A percentile compares a stretch with the other conserved stretches of the same genome.
These are phyloP conservation scores for Tuber umbilicatum DNA, from an alignment of 495 filamentous ascomycete genomes.

Conservation along the genomic window DNA sequence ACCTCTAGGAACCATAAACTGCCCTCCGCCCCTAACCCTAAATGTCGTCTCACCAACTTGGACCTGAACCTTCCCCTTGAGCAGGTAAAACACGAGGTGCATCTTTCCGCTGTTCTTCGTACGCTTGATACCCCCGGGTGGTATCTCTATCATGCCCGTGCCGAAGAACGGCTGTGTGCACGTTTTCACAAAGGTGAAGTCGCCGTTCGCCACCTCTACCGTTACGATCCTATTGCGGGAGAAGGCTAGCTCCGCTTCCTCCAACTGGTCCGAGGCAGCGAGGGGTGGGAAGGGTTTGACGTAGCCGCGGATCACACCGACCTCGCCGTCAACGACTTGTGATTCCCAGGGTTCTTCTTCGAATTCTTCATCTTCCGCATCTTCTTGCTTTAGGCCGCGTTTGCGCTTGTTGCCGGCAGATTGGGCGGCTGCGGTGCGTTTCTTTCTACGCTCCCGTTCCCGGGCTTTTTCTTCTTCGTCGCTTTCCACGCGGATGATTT, in stretches of 20 bases:
- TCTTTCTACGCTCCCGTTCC: slow-evolving; percentile 46
- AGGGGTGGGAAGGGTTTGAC: slow-evolving; percentile 55
- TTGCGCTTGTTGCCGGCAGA: slow-evolving; percentile 45
- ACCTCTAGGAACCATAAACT: slow-evolving; percentile 94
- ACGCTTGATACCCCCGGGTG: slow-evolving; percentile 71
- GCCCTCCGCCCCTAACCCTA: slow-evolving; percentile 73
- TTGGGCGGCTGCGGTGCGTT: slow-evolving; percentile 41
- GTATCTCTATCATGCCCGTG: slow-evolving; percentile 78
- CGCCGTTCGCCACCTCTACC: slow-evolving; percentile 62
- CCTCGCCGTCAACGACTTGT: slow-evolving; percentile 39
- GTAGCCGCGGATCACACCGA: slow-evolving; percentile 54
- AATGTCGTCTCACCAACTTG: slow-evolving; percentile 77
- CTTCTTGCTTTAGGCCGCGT: slow-evolving; percentile 36
- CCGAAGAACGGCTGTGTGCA: slow-evolving; percentile 78
- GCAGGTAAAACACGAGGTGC: slow-evolving; percentile 92
- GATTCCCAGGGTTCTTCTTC: slow-evolving; percentile 57
- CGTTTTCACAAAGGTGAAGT: slow-evolving; percentile 81
- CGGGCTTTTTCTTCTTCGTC: slow-evolving; percentile 49
- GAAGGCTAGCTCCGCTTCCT: slow-evolving; percentile 64
- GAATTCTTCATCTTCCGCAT: slow-evolving; percentile 50
- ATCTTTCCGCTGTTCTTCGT: slow-evolving; percentile 86
- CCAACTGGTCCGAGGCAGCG: slow-evolving; percentile 53
- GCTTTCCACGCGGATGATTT: slow-evolving; percentile 60
- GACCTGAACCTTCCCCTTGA: slow-evolving; percentile 65
- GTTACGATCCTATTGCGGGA: slow-evolving; percentile 68